A percentile compares a stretch with the other conserved stretches of the same genome.
Evolutionary conservation across 768 basidiomycete genomes (phyloP).

Genomic region (Amanita rimosa): DNA sequence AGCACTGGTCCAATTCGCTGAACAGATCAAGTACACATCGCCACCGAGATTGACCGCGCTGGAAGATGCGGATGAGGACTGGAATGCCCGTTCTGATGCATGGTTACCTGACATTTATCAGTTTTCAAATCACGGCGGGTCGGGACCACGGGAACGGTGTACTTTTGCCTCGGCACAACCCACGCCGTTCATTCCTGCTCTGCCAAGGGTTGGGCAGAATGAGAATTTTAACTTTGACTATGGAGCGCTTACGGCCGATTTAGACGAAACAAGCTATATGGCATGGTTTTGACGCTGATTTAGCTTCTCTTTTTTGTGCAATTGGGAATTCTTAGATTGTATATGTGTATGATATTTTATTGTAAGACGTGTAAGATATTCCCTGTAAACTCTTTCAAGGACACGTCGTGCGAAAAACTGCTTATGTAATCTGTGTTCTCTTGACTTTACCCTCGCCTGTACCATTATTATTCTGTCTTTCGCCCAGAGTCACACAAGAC

Average conservation of each 20-base stretch:
- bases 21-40: conserved; percentile 16
- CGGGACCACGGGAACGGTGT: conserved; percentile 30
- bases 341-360: neutral
- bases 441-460: too few species aligned
- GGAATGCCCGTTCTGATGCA: conserved; percentile 10
- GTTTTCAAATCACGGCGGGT: conserved; percentile 29
- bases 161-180: conserved; percentile 22
- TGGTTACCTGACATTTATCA: conserved; percentile 38
- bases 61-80: neutral
- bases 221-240: conserved; percentile 52
- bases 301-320: too few species aligned
- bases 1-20: conserved; percentile 21
- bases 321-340: neutral
- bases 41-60: conserved; percentile 6
- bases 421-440: conserved; percentile 1
- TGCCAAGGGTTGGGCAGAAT: conserved; percentile 40
- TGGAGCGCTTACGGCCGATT: conserved; percentile 41
- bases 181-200: conserved; percentile 33
- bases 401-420: neutral
- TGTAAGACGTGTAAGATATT: neutral
- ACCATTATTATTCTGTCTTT: neutral
- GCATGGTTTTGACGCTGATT: conserved; percentile 50
- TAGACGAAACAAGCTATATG: conserved; percentile 57
- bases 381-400: too few species aligned
- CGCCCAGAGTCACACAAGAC: neutral